Evolutionary conservation across 2,329 filamentous ascomycete genomes (phyloP), one percentile per base, ranked within the genome.

Genomic region (Penicillium sp.): DNA sequence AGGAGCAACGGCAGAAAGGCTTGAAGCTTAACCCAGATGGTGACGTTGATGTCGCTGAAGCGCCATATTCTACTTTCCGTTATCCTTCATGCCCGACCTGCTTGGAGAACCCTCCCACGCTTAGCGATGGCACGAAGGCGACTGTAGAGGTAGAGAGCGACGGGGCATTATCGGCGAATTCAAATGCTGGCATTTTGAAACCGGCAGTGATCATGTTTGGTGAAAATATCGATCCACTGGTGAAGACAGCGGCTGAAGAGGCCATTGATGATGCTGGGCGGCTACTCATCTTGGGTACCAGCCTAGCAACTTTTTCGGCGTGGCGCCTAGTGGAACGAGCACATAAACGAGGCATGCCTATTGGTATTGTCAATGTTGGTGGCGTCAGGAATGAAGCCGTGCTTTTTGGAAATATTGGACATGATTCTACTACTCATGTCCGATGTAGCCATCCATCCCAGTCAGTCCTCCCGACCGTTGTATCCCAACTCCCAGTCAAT

Each of bases 141-240:
- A 77, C 74, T 27, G 87, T 97, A 1, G 80, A 89, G 61, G 84
- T 89, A 13, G 93, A 97, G 68, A 67, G 71, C 1, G 91, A 97
- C 53, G 93, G 93, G 0, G 93, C 92, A 0, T 95, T 89, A 90
- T 77, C 80, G 40, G 67, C 81, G 6, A 77, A 78, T 0, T 87
- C 86, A 65, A 86, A 83, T 2, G 90, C 86, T 0, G 94, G 93
- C 2, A 86, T 97, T 38, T 74, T 99, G 55, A 97, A 97, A 71
- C 94, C 94, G 4, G 90, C 90, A 0, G 93, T 99, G 2, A 87
- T 93, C 67, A 97, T 97, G 91, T 97, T 97, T 73, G 94, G 94
- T 17, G 94, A 97, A 75, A 93, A 86, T 59, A 96, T 97, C 50
- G 80, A 84, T 0, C 74, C 77, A 1, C 69, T 77, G 1, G 87